phyloP scores from a whole-genome alignment of 2,329 filamentous ascomycete species.

The Rhynchosporium graminicola region DNA sequence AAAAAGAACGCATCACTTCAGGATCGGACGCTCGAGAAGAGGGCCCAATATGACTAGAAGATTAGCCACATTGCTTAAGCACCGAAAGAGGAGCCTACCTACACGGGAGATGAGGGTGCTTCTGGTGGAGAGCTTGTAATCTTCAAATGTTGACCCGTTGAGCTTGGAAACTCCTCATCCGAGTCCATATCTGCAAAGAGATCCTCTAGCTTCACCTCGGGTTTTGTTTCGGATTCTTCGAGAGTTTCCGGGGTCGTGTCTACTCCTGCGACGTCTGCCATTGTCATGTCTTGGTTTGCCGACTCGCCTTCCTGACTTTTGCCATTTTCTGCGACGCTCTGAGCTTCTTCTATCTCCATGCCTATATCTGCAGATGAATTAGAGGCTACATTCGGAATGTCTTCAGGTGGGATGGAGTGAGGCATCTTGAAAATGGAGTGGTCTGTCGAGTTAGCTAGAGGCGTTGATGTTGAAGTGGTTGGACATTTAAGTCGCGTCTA shows the following conservation, averaged over 20 bases:
- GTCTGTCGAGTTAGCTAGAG: background rate
- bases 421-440: constrained; percentile 43
- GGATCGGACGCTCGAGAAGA: constrained; percentile 64
- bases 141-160: constrained; percentile 43
- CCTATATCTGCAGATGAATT: constrained; percentile 38
- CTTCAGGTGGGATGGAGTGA: constrained; percentile 45
- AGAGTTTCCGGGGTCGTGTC: constrained; percentile 15
- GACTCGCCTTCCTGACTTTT: constrained; percentile 23
- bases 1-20: constrained; percentile 89
- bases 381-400: constrained; percentile 40
- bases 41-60: constrained; percentile 40
- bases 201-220: constrained; percentile 57
- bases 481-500: constrained; percentile 5
- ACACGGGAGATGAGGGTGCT: constrained; percentile 49
- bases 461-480: background rate
- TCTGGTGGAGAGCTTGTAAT: constrained; percentile 48
- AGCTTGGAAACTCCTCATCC: constrained; percentile 62
- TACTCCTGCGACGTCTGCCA: constrained; percentile 30
- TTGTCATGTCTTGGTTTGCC: constrained; percentile 34
- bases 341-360: constrained; percentile 38
- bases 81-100: constrained; percentile 29
- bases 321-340: constrained; percentile 23
- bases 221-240: constrained; percentile 40
- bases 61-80: constrained; percentile 8
- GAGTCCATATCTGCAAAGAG: constrained; percentile 60